Percentiles rank a stretch among this genome's conserved stretches.
Evolutionary conservation across 2,329 filamentous ascomycete genomes (phyloP).

Genomic region (Pseudogymnoascus pannorum): DNA sequence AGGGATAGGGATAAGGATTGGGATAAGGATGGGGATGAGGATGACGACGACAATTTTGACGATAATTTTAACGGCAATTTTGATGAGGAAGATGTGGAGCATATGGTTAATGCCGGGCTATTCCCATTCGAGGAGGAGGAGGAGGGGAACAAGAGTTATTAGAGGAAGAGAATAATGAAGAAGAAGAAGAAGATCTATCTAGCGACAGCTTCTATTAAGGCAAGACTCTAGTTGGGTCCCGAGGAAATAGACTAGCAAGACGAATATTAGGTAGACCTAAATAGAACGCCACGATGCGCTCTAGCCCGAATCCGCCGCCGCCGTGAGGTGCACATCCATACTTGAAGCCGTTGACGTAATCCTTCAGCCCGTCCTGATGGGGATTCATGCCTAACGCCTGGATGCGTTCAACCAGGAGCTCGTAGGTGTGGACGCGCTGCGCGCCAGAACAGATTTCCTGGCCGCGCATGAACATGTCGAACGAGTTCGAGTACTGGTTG

Average conservation of each 20-base stretch:
- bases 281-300: constrained; percentile 58
- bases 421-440: constrained; percentile 80
- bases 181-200: too few relatives aligned
- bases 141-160: too few relatives aligned
- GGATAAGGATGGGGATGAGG: too few relatives aligned
- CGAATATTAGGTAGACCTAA: constrained; percentile 53
- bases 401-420: constrained; percentile 70
- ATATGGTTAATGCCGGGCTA: too few relatives aligned
- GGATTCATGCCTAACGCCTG: constrained; percentile 75
- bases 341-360: constrained; percentile 77
- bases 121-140: too few relatives aligned
- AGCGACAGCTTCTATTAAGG: too few relatives aligned
- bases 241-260: constrained; percentile 49
- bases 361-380: constrained; percentile 65
- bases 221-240: too few relatives aligned
- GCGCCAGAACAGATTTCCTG: constrained; percentile 91
- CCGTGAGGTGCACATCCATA: constrained; percentile 84
- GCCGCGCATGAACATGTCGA: constrained; percentile 83
- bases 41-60: too few relatives aligned
- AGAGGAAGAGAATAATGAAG: too few relatives aligned
- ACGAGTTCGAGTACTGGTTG: constrained; percentile 59
- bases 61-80: too few relatives aligned
- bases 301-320: constrained; percentile 81
- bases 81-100: too few relatives aligned
- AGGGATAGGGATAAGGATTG: too few relatives aligned